Evolutionary conservation across 306 rosid species (phyloP).

Genomic region (Comarum palustre): DNA sequence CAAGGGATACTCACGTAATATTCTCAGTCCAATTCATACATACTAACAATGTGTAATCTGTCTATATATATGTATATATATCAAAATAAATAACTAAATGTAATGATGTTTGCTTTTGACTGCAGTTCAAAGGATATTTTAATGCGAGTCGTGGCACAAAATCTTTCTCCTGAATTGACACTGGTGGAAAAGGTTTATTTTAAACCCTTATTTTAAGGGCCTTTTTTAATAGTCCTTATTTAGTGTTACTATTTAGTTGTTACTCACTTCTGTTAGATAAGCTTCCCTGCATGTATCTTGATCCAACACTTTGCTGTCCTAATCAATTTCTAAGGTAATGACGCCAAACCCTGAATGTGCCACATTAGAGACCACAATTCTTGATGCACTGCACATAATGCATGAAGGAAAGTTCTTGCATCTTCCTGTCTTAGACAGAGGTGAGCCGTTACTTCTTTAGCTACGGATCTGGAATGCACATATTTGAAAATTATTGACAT

Average conservation of each 20-base stretch:
- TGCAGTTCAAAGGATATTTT: constrained; percentile 93
- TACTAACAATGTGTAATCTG: neutral
- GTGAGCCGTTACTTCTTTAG: constrained; percentile 43
- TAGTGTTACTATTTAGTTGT: neutral
- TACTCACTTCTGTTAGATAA: neutral
- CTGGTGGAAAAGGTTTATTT: constrained; percentile 68
- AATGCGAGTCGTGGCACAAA: constrained; percentile 87
- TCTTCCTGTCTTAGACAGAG: constrained; percentile 89
- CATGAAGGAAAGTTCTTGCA: constrained; percentile 90
- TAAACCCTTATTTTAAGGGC: no score
- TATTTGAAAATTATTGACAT: constrained; percentile 13
- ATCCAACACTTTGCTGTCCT: neutral
- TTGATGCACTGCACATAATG: constrained; percentile 90
- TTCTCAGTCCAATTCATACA: constrained; percentile 19
- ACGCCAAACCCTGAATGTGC: constrained; percentile 92
- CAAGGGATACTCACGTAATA: constrained; percentile 90
- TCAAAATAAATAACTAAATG: neutral
- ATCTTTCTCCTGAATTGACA: constrained; percentile 87
- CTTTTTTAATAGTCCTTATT: neutral
- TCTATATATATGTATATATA: constrained; percentile 12
- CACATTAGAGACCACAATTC: constrained; percentile 72
- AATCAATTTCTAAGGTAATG: constrained; percentile 63
- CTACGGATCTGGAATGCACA: neutral
- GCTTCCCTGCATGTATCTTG: neutral
- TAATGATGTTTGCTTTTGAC: constrained; percentile 22